Conservation (phyloP, 1,284 basidiomycete species). For the Tilletia walkeri region DNA sequence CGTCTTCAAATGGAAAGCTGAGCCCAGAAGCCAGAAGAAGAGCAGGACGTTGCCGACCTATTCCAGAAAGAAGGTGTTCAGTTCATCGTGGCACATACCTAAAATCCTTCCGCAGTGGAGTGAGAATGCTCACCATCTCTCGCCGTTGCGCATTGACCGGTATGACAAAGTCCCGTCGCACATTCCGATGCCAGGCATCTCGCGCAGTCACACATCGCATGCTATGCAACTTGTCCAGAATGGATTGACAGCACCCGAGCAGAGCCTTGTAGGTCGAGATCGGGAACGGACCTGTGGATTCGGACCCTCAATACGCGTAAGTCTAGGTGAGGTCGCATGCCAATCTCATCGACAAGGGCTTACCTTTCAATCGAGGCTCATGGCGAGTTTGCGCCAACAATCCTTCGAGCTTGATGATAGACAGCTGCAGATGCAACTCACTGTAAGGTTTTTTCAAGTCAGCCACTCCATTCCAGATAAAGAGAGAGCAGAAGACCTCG, state of each 20-base stretch:
- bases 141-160: constrained; percentile 73
- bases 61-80: not conserved
- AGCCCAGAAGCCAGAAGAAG: constrained; percentile 81
- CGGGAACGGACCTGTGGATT: constrained; percentile 44
- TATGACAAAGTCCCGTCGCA: constrained; percentile 72
- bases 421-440: constrained; percentile 89
- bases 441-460: not conserved
- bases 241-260: constrained; percentile 79
- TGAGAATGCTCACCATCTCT: constrained; percentile 65
- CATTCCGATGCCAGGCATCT: constrained; percentile 81
- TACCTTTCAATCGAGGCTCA: constrained; percentile 87
- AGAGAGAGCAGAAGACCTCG: no score
- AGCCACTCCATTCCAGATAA: not conserved
- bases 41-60: constrained; percentile 85
- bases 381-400: constrained; percentile 83
- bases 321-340: no score
- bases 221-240: constrained; percentile 72
- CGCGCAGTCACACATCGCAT: constrained; percentile 92
- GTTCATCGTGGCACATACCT: not conserved
- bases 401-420: constrained; percentile 67
- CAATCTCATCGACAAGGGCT: not conserved
- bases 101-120: not conserved
- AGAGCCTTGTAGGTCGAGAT: constrained; percentile 76
- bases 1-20: constrained; percentile 81
- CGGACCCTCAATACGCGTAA: no score